A percentile compares a stretch with the other conserved stretches of the same genome.
Evolutionary conservation across 2,329 filamentous ascomycete genomes (phyloP).

Genomic region (Colletotrichum magnum): DNA sequence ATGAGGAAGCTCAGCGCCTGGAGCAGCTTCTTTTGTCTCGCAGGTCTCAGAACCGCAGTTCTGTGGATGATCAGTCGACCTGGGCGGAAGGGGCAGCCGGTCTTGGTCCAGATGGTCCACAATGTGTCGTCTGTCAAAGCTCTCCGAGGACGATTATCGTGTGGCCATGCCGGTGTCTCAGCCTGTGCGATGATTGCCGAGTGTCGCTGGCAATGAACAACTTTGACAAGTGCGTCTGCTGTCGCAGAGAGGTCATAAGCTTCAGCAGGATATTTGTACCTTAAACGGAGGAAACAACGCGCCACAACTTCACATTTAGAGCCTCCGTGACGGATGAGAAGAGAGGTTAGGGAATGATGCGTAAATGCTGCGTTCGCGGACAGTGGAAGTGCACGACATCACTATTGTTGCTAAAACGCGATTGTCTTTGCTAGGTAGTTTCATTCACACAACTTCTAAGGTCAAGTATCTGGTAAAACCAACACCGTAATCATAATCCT

Average conservation of each 20-base stretch:
- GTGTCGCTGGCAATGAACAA: conserved; percentile 97
- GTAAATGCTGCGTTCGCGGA: no score
- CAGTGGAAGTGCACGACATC: no score
- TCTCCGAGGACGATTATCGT: conserved; percentile 90
- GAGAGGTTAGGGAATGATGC: no score
- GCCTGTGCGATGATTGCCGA: conserved; percentile 94
- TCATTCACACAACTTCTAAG: background rate
- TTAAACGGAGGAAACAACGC: conserved; percentile 7
- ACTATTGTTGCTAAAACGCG: no score
- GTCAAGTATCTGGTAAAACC: background rate
- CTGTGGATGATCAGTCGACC: conserved; percentile 48
- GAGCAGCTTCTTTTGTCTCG: conserved; percentile 72
- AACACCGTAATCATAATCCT: background rate
- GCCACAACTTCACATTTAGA: no score
- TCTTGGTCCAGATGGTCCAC: conserved; percentile 79
- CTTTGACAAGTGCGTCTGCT: conserved; percentile 96
- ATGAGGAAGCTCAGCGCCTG: conserved; percentile 73
- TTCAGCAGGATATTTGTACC: conserved; percentile 95
- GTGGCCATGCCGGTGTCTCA: conserved; percentile 96
- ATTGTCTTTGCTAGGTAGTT: no score
- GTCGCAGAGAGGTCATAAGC: conserved; percentile 87
- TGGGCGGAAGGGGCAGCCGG: conserved; percentile 82
- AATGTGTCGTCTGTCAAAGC: conserved; percentile 94
- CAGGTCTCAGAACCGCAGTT: conserved; percentile 48
- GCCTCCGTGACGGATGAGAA: no score